Conservation (phyloP, 2,329 filamentous ascomycete genomes). For the Plenodomus tracheiphilus region DNA sequence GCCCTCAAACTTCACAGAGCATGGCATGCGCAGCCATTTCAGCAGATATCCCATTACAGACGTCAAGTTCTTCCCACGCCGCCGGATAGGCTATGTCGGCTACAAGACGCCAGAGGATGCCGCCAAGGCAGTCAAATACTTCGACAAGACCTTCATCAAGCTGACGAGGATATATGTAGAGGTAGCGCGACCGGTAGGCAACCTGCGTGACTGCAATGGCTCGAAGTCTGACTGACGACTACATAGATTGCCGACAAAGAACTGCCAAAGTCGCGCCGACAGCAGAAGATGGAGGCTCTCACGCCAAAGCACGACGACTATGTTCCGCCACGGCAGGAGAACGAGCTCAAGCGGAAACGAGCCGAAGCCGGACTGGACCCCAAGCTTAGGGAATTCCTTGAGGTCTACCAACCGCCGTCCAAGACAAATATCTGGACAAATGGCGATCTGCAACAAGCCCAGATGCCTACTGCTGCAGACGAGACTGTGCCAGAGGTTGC, state of each 20-base stretch:
- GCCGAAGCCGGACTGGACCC: slow-evolving; percentile 64
- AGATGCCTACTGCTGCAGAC: slow-evolving; percentile 14
- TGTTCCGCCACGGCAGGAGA: slow-evolving; percentile 29
- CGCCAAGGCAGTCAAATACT: slow-evolving; percentile 83
- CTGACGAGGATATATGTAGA: slow-evolving; percentile 95
- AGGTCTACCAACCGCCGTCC: slow-evolving; percentile 73
- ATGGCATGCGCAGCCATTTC: slow-evolving; percentile 89
- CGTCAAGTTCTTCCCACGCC: slow-evolving; percentile 84
- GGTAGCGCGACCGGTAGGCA: slow-evolving; percentile 75
- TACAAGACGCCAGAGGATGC: slow-evolving; percentile 85
- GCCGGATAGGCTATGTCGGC: slow-evolving; percentile 93
- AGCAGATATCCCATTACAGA: slow-evolving; percentile 81
- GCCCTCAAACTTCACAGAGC: slow-evolving; percentile 81
- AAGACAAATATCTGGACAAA: slow-evolving; percentile 67
- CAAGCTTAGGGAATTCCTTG: slow-evolving; percentile 83
- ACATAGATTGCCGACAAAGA: slow-evolving; percentile 38
- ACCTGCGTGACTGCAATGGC: background rate
- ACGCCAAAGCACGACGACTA: slow-evolving; percentile 29
- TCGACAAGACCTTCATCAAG: slow-evolving; percentile 92
- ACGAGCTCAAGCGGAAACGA: slow-evolving; percentile 69
- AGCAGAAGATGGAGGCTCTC: slow-evolving; percentile 33
- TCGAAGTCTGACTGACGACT: slow-evolving; percentile 28
- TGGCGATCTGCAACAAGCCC: slow-evolving; percentile 47
- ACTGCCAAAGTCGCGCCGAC: slow-evolving; percentile 39
- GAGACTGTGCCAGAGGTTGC: slow-evolving; percentile 25